Evolutionary conservation across 1,284 basidiomycete species (phyloP).

Genomic region (Microbotryum lychnidis-dioicae): DNA sequence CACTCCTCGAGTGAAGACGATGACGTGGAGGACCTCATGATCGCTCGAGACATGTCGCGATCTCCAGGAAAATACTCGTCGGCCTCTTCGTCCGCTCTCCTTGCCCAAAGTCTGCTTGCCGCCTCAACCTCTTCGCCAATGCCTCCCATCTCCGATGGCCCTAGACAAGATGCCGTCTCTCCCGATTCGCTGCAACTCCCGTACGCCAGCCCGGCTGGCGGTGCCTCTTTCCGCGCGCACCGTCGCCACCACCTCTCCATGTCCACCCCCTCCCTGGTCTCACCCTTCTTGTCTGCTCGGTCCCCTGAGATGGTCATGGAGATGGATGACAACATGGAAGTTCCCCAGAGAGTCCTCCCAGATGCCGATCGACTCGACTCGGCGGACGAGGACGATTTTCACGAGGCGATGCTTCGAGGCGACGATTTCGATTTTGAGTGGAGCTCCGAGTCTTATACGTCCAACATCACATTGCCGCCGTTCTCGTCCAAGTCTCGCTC

Average conservation of each 20-base stretch:
- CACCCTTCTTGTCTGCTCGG: slow-evolving; percentile 15
- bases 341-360: not conserved
- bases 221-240: slow-evolving; percentile 4
- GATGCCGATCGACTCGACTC: slow-evolving; percentile 6
- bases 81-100: slow-evolving; percentile 23
- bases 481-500: not conserved
- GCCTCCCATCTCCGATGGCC: not conserved
- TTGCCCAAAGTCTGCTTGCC: slow-evolving; percentile 27
- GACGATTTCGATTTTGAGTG: slow-evolving; percentile 31
- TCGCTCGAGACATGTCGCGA: not conserved
- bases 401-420: slow-evolving; percentile 30
- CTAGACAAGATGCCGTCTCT: slow-evolving; percentile 12
- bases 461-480: not conserved
- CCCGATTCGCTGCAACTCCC: slow-evolving; percentile 25
- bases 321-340: not conserved
- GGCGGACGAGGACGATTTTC: slow-evolving; percentile 25
- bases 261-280: slow-evolving; percentile 28
- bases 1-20: slow-evolving; percentile 1
- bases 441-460: slow-evolving; percentile 27
- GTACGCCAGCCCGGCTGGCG: not conserved
- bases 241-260: slow-evolving; percentile 12
- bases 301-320: slow-evolving; percentile 25
- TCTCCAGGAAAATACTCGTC: slow-evolving; percentile 10
- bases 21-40: not conserved
- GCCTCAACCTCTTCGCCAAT: slow-evolving; percentile 7